Base-by-base conservation (phyloP, 1,284 basidiomycete species). In the Ganoderma meredithae region DNA sequence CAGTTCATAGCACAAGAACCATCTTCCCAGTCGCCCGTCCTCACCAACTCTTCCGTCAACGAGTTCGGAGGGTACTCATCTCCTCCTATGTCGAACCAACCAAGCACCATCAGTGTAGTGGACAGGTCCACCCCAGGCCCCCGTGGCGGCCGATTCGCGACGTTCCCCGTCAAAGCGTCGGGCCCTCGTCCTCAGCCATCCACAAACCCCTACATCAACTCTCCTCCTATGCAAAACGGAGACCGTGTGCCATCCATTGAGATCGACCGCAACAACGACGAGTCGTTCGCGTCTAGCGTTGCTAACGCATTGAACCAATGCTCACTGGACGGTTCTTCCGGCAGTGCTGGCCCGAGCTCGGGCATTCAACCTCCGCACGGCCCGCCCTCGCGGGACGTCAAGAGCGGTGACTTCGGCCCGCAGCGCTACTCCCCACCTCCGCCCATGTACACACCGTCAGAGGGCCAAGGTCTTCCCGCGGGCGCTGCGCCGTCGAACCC, bases 231-330 rank as follows among this genome's bases (percentile, higher is more conserved):
- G 39, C 72, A 71, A 36, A 74, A 79, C 19, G 70, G 67, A 22
- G 80, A 80, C 47, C 75, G 81, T 6, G 77, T 79, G 19, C 79
- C 80, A 8, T 81, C 68, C 58, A 65, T 74, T 22, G 78, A 68
- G 33, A 66, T 76, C 60, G 71, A 75, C 13, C 76, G 77, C 52
- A 52, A 75, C 52, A 52, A 75, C 12, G 68, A 80, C 15, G 79
- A 81, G 33, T 87, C 85, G 0, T 85, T 90, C 73, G 84, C 87
- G 47, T 81, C 81, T 15, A 86, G 87, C 41, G 81, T 89, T 33
- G 83, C 83, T 0, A 83, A 83, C 59, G 87, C 88, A 1, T 77
- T 89, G 2, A 22, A 22, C 22, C 39, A 41, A 10, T 64, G 60
- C 52, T 47, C 66, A 68, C 72, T 68, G 40, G 72, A 69, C 62